A percentile compares a stretch with the other conserved stretches of the same genome.
Evolutionary conservation across 768 basidiomycete genomes (phyloP).

Genomic region (Neoboletus magnificus): DNA sequence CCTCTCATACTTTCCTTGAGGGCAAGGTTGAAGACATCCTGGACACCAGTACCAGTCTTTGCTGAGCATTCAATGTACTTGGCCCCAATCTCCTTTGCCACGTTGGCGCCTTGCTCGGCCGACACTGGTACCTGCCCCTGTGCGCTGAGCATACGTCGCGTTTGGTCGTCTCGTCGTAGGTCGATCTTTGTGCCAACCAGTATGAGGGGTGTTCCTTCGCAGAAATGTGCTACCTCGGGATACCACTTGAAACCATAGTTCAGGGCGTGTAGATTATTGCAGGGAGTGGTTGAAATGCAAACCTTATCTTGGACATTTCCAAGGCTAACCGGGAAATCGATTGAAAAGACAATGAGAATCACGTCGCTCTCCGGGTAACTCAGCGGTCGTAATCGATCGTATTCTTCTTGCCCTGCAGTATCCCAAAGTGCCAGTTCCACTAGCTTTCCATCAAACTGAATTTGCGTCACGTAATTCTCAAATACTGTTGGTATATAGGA

Average conservation of each 20-base stretch:
- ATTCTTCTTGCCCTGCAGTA: constrained; percentile 96
- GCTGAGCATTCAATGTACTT: constrained; percentile 93
- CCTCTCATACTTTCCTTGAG: constrained; percentile 86
- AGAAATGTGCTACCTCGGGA: constrained; percentile 91
- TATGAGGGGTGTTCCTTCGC: constrained; percentile 83
- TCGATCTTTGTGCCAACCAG: constrained; percentile 95
- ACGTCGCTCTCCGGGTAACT: constrained; percentile 89
- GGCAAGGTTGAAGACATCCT: constrained; percentile 89
- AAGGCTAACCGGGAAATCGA: constrained; percentile 89
- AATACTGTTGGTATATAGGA: constrained; percentile 93
- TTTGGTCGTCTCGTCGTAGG: constrained; percentile 80
- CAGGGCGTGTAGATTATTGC: constrained; percentile 2
- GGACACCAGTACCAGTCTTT: constrained; percentile 86
- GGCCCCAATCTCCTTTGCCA: constrained; percentile 92
- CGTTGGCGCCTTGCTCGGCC: constrained; percentile 74
- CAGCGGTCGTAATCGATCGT: constrained; percentile 82
- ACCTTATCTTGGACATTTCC: constrained; percentile 91
- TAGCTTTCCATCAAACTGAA: constrained; percentile 81
- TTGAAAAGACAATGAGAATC: constrained; percentile 90
- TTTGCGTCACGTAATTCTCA: constrained; percentile 89
- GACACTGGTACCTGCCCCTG: constrained; percentile 84
- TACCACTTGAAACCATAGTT: constrained; percentile 62
- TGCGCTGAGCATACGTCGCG: constrained; percentile 83
- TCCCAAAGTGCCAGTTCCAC: constrained; percentile 98
- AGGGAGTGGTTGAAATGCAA: constrained; percentile 14